Evolutionary conservation across 2,329 filamentous ascomycete genomes (phyloP).

Genomic region (Decorospora gaudefroyi): DNA sequence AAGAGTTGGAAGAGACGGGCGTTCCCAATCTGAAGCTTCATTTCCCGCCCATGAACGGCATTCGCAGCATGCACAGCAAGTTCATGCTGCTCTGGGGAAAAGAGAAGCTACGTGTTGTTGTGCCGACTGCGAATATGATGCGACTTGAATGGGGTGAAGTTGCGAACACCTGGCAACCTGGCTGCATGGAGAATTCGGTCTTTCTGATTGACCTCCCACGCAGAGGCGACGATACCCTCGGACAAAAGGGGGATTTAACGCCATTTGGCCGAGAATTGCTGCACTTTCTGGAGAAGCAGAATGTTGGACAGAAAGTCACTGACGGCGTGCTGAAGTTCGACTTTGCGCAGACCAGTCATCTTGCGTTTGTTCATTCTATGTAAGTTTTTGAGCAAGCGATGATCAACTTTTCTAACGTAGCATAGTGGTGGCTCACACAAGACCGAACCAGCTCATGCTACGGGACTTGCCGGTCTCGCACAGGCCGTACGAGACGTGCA

Average conservation of each 20-base stretch:
- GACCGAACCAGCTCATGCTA: constrained; percentile 51
- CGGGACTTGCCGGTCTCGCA: constrained; percentile 76
- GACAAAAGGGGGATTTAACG: constrained; percentile 47
- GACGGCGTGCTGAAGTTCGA: constrained; percentile 77
- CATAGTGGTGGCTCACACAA: constrained; percentile 42
- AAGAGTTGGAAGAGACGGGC: constrained; percentile 38
- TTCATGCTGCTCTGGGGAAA: constrained; percentile 84
- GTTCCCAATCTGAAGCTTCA: constrained; percentile 66
- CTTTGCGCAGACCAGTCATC: constrained; percentile 70
- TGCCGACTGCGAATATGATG: constrained; percentile 86
- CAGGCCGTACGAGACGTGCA: constrained; percentile 58
- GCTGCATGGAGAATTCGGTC: constrained; percentile 58
- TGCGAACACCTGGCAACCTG: constrained; percentile 56
- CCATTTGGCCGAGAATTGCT: constrained; percentile 71
- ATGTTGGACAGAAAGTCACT: constrained; percentile 66
- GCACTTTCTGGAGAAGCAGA: constrained; percentile 70
- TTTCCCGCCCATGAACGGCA: constrained; percentile 79
- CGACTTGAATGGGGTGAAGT: constrained; percentile 86
- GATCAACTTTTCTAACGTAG: constrained; percentile 7
- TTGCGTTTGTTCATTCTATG: constrained; percentile 87
- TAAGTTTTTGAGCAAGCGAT: constrained; percentile 51
- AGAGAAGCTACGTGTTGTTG: constrained; percentile 73
- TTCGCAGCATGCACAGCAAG: constrained; percentile 89
- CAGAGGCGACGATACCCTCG: constrained; percentile 40
- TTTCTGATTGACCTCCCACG: constrained; percentile 92